These are phyloP conservation scores for Dittrichia graveolens DNA, from an alignment of 129 eudicot genomes.

Conservation along the genomic window DNA sequence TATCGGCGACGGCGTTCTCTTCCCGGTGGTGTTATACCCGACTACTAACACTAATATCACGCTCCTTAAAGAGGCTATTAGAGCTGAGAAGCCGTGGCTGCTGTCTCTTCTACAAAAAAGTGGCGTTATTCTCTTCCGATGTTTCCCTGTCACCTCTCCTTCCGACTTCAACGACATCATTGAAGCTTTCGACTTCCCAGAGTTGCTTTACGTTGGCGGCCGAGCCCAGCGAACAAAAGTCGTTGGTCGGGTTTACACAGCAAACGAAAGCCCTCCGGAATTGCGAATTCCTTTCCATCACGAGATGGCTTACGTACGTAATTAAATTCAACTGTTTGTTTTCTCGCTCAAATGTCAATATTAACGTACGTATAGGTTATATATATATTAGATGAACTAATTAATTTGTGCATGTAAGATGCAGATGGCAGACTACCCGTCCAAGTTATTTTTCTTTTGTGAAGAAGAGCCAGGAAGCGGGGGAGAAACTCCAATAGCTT, in stretches of 20 bases:
- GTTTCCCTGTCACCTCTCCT: constrained; percentile 37
- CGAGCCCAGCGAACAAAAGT: constrained; percentile 51
- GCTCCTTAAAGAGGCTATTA: constrained; percentile 28
- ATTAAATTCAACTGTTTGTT: not conserved
- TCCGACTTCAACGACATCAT: constrained; percentile 52
- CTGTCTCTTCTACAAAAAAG: constrained; percentile 22
- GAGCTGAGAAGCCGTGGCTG: constrained; percentile 44
- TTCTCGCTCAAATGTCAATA: not conserved
- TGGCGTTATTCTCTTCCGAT: constrained; percentile 29
- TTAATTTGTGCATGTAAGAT: too few species aligned
- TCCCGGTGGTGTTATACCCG: constrained; percentile 58
- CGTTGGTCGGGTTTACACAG: constrained; percentile 35
- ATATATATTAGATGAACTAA: too few species aligned
- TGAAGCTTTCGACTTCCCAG: constrained; percentile 31
- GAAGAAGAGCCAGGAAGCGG: constrained; percentile 29
- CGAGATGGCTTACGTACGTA: constrained; percentile 30
- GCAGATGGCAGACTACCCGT: constrained; percentile 40
- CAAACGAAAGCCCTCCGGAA: constrained; percentile 24
- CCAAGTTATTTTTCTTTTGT: constrained; percentile 33
- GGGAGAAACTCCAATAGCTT: constrained; percentile 23
- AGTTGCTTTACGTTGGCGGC: constrained; percentile 23
- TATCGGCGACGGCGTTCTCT: constrained; percentile 18
- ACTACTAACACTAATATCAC: not conserved
- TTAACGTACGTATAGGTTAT: too few species aligned
- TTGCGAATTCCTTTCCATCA: constrained; percentile 34